Conservation (phyloP, 305 asterid species). For the Fraxinus dipetala region DNA sequence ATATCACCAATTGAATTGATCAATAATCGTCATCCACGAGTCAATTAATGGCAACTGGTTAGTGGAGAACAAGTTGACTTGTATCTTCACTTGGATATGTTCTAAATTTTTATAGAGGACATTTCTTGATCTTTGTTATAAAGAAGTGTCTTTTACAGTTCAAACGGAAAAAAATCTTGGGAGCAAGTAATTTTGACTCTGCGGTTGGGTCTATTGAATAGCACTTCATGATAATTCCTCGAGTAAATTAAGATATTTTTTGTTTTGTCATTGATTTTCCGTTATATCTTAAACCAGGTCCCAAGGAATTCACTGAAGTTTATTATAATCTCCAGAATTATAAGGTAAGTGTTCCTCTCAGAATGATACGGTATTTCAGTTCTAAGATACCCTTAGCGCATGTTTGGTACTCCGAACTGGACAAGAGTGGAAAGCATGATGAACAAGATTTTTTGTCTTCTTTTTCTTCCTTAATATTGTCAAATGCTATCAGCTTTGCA, state of each 20-base stretch:
- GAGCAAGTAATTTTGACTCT: background rate
- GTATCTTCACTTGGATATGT: background rate
- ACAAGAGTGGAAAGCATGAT: no score
- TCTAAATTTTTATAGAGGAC: background rate
- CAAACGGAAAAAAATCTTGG: background rate
- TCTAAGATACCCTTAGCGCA: background rate
- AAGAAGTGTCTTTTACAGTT: background rate
- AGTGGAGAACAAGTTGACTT: no score
- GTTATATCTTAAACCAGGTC: constrained; percentile 51
- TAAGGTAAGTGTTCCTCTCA: constrained; percentile 55
- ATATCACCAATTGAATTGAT: background rate
- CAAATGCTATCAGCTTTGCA: background rate
- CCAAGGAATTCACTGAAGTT: constrained; percentile 79
- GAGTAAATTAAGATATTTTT: background rate
- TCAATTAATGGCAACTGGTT: no score
- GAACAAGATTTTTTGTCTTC: no score
- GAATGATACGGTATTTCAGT: background rate
- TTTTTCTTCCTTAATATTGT: no score
- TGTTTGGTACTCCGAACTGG: no score
- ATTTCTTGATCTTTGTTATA: background rate
- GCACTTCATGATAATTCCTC: background rate
- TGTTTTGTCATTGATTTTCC: background rate
- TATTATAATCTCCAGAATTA: constrained; percentile 85
- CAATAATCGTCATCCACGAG: background rate
- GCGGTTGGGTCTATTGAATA: background rate